Percentiles rank a stretch among this genome's conserved stretches.
phyloP scores from a whole-genome alignment of 305 asterid species.

The Fraxinus platypoda region DNA sequence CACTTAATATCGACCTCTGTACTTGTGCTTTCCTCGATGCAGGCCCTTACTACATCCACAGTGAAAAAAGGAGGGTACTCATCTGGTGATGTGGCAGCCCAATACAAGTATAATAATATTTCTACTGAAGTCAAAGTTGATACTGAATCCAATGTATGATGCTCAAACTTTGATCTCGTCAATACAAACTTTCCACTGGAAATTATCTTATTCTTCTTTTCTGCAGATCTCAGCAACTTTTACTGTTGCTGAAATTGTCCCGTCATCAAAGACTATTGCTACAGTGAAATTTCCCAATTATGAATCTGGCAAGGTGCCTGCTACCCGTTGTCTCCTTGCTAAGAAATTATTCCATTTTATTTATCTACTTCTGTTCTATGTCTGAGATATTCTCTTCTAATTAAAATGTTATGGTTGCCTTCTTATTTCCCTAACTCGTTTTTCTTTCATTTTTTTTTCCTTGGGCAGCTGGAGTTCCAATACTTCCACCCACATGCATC shows the following conservation, averaged over 20 bases:
- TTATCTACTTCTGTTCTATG: neutral
- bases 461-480: conserved; percentile 71
- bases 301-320: conserved; percentile 75
- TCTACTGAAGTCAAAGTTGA: conserved; percentile 79
- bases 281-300: conserved; percentile 69
- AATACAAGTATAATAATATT: conserved; percentile 60
- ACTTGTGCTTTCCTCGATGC: conserved; percentile 19
- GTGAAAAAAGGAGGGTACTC: conserved; percentile 87
- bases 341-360: neutral
- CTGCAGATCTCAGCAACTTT: conserved; percentile 65
- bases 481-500: conserved; percentile 88
- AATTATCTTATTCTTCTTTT: conserved; percentile 17
- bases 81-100: conserved; percentile 83
- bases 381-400: neutral
- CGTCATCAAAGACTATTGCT: conserved; percentile 77
- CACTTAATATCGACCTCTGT: neutral
- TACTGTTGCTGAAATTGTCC: conserved; percentile 50
- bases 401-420: neutral
- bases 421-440: conserved; percentile 15
- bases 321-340: conserved; percentile 2
- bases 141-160: conserved; percentile 78
- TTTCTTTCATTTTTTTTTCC: neutral
- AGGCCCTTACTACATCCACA: conserved; percentile 86
- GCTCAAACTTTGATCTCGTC: conserved; percentile 6
- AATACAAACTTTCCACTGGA: neutral